Base-by-base conservation (phyloP, 441 rosid species). In the Isatis lusitanica region DNA sequence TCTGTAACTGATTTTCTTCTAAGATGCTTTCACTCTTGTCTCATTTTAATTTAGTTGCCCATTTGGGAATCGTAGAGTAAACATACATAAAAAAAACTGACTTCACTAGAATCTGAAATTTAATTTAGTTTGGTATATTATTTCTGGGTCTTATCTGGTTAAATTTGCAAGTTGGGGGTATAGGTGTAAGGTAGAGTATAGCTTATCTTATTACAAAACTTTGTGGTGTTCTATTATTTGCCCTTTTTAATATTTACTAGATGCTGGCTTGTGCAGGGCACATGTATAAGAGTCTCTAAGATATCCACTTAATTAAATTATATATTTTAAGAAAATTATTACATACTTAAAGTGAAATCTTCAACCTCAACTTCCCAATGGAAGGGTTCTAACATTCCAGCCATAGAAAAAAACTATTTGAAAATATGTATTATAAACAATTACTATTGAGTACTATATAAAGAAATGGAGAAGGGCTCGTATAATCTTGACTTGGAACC, bases 191-290 rank as follows among this genome's bases (percentile, higher is more conserved):
- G 77, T 73, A 11, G 57, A 55, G 59, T 26, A 30, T 13, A 60
- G 40, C 71, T 70, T 69, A 69, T 53, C 70, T 63, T 63, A 38
- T 53, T 46, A 63, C 17, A 70, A 18, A 55, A 52, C 70, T 42
- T 75, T 75, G 78, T 75, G 79, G 79, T 75, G 38, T 69, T 75
- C 36, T 62, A 63, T 69, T 75, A 53, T 63, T 63, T 63, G n/a
- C 30, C 11, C 18, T 55, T 51, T 69, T 26, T 3, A 18, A 75
- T 63, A 75, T 63, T 13, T 69, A 26, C 28, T 26, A 26, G 3
- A 26, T 26, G 28, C 4, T 26, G 28, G 28, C 4, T 3, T 26
- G 28, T 26, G 28, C 24, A 21, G 24, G 24, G 24, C 28, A 26
- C 28, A 26, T 26, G 28, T 3, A 26, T 26, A 26, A 26, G 28